Evolutionary conservation across 1,284 basidiomycete species (phyloP), one percentile per base, ranked within the genome.

Genomic region (Schizophyllum commune): DNA sequence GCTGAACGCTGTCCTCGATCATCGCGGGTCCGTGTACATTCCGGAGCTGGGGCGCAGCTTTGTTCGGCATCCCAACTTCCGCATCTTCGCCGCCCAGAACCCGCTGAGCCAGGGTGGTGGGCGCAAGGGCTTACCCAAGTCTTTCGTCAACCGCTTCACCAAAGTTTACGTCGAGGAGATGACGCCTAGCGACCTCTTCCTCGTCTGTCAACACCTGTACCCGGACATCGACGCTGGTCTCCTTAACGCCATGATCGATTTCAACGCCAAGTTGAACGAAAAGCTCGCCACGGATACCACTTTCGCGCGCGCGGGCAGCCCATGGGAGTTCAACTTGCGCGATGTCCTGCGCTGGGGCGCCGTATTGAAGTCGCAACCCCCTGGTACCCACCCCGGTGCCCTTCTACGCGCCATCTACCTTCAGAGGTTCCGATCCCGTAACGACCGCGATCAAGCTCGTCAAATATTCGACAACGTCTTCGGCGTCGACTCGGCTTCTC

Each of bases 251-350:
- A 98, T 99, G 93, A 93, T 99, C 62, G 68, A 77, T 0, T 98
- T 92, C 79, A 98, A 96, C 71, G 76, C 81, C 63, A 75, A 77
- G 8, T 79, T 99, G 58, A 87, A 89, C 62, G 79, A 88, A 20
- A 87, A 89, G 66, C 85, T 91, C 3, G 85, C 86, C 67, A 72
- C 85, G 32, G 83, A 83, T 61, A 83, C 85, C 32, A 68, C 79
- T 1, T 94, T 98, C 69, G 96, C 86, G 5, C 82, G 87, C 55
- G 86, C 91, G 64, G 97, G 97, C 8, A 83, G 86, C 58, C 97
- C 97, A 1, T 99, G 97, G 97, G 97, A 99, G 71, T 98, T 99
- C 79, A 99, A 99, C 71, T 79, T 99, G 59, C 91, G 97, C 51
- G 97, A 99, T 73, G 82, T 98, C 52, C 85, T 96, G 64, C 86